Evolutionary conservation across 176 grass and related monocot genomes (phyloP), one percentile per base, ranked within the genome.

Genomic region (Areca catechu): DNA sequence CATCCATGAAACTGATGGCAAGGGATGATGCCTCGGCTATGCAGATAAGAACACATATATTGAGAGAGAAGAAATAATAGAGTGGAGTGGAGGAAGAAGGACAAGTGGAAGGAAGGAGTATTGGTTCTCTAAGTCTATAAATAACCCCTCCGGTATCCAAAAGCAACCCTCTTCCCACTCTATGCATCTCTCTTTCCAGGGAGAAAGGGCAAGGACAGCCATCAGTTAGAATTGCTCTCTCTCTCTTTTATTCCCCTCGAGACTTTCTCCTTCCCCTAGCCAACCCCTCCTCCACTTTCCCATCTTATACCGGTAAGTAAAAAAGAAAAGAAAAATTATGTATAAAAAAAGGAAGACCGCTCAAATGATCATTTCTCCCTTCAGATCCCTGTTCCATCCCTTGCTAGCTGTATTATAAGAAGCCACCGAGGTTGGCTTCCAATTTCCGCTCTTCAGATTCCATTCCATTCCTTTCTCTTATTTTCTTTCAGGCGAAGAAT

Each of bases 21-120:
- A 62, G 28, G 60, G 30, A 53, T 62, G 50, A 61, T 62, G 60
- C 34, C 34, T 21, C 60, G 49, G 56, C 22, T 23, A 29, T 23
- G 16, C 56, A 25, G 56, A 25, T 6, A 0, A 5, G 21, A 23
- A 5, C 29, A 5, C 60, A 48, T 14, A 19, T 3, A 22, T 62
- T 43, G 30, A 62, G 60, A 47, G n/a, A 7, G 7, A 19, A 19
- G 7, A 18, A 9, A 20, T 9, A 7, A 43, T 16, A 19, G 3
- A 18, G 5, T 20, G 58, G 28, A 43, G 30, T 37, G 30, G 30
- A 43, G 34, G 34, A 47, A 15, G 27, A 12, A 51, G 15, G 48
- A 43, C 9, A 43, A 43, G 34, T 43, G 34, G 10, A 43, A 43
- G 9, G 10, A 47, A n/a, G 28, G 17, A 51, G 20, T 21, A 7